Evolutionary conservation across 140 eudicot species (phyloP), one percentile per base, ranked within the genome.

Genomic region (Bidens hawaiensis): DNA sequence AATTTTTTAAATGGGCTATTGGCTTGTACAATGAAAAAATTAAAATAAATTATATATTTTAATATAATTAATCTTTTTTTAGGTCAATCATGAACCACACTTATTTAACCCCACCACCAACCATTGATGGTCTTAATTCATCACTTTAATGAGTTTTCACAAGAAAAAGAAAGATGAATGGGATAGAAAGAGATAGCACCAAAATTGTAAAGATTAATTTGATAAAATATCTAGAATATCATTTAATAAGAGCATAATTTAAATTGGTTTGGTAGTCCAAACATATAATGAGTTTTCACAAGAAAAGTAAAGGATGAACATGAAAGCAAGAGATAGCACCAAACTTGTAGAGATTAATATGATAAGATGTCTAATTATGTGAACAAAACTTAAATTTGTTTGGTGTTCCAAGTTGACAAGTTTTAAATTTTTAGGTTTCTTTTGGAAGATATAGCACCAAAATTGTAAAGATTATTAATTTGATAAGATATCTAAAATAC

Each of bases 101-200:
- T 22, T 21, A 4, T 10, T 47, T 13, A 18, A 24, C 53, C 41
- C 53, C 53, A 47, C 53, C 53, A 47, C 53, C 26, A 47, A 47
- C 24, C 4, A 41, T 45, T 45, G 22, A 16, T 45, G 51, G 51
- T 11, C 56, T 2, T 49, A 3, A 16, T 49, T 21, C 26, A 19
- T 49, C 56, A 49, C 56, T 49, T 49, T 49, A 49, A 21, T 49
- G 15, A 49, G 56, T 10, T 21, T 49, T 49, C 30, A 49, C 30
- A 9, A 23, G 56, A 49, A 49, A 22, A 49, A 6, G 30, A 49
- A 48, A 21, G 56, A 49, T 49, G 56, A 49, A 49, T 3, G 31
- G 8, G 28, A 49, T 19, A 49, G 15, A 4, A 49, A 49, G 30
- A 22, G 30, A 21, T 3, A 19, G 30, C 56, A 49, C 56, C 25